Percentiles rank a stretch among this genome's conserved stretches.
phyloP scores from a whole-genome alignment of 1,139 yeast species.

The Kluyveromyces sp. region DNA sequence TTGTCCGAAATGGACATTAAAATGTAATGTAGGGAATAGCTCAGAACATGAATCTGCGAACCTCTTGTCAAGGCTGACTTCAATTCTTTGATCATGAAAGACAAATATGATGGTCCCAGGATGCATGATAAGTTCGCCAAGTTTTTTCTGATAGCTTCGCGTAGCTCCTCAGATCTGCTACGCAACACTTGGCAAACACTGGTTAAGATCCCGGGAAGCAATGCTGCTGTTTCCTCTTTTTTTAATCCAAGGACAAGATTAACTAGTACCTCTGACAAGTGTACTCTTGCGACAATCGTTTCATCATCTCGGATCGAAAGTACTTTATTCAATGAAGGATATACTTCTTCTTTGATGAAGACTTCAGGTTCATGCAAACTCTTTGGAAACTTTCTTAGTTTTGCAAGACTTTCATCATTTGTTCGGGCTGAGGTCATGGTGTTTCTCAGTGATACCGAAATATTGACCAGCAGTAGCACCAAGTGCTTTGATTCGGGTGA shows the following conservation, averaged over 20 bases:
- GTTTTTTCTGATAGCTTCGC: conserved; percentile 80
- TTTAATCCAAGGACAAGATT: conserved; percentile 60
- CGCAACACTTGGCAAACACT: conserved; percentile 82
- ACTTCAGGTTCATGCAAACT: conserved; percentile 43
- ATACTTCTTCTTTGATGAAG: conserved; percentile 51
- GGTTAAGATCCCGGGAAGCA: conserved; percentile 77
- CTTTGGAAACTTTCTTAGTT: conserved; percentile 32
- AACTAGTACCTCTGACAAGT: conserved; percentile 78
- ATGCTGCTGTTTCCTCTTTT: conserved; percentile 45
- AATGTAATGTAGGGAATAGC: conserved; percentile 75
- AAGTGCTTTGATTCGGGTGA: conserved; percentile 51
- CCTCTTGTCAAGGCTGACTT: conserved; percentile 78
- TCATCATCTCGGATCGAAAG: conserved; percentile 64
- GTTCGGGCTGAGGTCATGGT: conserved; percentile 25
- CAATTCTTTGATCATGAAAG: conserved; percentile 70
- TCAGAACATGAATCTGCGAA: conserved; percentile 88
- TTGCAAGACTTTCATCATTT: conserved; percentile 12
- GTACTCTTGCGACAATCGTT: conserved; percentile 69
- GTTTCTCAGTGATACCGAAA: conserved; percentile 47
- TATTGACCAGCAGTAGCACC: conserved; percentile 57
- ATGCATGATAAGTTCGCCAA: conserved; percentile 56
- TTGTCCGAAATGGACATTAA: conserved; percentile 45
- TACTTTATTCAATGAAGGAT: conserved; percentile 55
- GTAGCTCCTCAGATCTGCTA: conserved; percentile 76
- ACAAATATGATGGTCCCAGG: conserved; percentile 68